Conservation (phyloP, 2,329 filamentous ascomycete species). For the Huntiella moniliformis region DNA sequence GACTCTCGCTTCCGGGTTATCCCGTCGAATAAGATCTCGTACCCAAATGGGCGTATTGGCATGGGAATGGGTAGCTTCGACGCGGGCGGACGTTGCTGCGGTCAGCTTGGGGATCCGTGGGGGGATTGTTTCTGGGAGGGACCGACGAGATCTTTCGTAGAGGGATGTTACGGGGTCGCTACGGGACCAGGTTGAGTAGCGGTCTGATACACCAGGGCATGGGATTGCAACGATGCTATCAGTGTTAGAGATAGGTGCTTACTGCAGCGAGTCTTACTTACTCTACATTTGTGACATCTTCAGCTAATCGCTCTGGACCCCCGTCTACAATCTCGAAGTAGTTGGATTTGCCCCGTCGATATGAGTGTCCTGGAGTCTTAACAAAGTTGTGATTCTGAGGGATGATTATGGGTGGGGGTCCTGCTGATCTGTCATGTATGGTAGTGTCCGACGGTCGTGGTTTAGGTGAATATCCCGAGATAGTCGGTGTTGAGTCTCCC, state of each 20-base stretch:
- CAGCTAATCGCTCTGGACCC: not conserved
- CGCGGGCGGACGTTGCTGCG: conserved; percentile 13
- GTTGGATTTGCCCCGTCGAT: not conserved
- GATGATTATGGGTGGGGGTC: no score
- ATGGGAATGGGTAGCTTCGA: conserved; percentile 15
- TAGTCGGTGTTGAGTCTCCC: no score
- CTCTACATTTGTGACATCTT: conserved; percentile 2
- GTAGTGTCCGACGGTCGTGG: no score
- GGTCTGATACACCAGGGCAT: conserved; percentile 30
- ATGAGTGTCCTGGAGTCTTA: no score
- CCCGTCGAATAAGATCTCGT: conserved; percentile 30
- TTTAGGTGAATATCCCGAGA: no score
- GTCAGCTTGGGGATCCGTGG: conserved; percentile 16
- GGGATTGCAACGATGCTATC: conserved; percentile 29
- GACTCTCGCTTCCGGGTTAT: conserved; percentile 29
- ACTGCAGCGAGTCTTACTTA: not conserved
- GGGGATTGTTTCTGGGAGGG: conserved; percentile 20
- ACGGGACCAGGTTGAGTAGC: conserved; percentile 33
- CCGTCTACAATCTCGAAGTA: conserved; percentile 6
- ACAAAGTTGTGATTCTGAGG: no score
- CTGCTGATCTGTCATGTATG: no score
- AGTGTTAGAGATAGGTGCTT: not conserved
- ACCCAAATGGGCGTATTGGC: conserved; percentile 29
- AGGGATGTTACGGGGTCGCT: conserved; percentile 18
- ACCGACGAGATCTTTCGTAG: conserved; percentile 26